Evolutionary conservation across 768 basidiomycete genomes (phyloP).

Genomic region (Russula sp.): DNA sequence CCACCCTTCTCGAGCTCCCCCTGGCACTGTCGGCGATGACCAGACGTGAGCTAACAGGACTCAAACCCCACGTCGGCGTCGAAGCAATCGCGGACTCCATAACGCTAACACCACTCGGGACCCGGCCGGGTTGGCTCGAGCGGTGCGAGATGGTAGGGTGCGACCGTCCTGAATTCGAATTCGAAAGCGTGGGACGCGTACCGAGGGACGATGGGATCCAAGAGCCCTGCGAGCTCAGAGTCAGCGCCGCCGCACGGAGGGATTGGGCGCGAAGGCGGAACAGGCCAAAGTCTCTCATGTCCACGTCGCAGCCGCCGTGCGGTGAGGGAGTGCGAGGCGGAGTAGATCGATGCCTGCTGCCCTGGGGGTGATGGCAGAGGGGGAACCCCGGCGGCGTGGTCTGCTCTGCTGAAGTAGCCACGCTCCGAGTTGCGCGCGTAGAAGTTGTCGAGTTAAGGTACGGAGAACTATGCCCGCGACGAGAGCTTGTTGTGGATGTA

Average conservation of each 20-base stretch:
- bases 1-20: constrained; percentile 38
- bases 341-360: constrained; percentile 30
- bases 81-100: constrained; percentile 32
- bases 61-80: constrained; percentile 31
- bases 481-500: constrained; percentile 52
- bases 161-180: constrained; percentile 46
- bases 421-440: constrained; percentile 36
- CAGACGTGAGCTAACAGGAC: constrained; percentile 40
- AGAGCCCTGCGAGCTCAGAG: constrained; percentile 60
- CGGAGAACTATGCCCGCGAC: constrained; percentile 42
- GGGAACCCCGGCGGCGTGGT: constrained; percentile 45
- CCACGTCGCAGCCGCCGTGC: constrained; percentile 36
- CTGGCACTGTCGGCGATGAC: constrained; percentile 50
- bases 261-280: constrained; percentile 49
- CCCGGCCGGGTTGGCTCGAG: constrained; percentile 25
- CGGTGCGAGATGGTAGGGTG: constrained; percentile 41
- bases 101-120: constrained; percentile 18
- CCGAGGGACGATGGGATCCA: constrained; percentile 64
- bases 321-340: constrained; percentile 49
- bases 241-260: constrained; percentile 36
- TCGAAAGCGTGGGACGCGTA: constrained; percentile 44
- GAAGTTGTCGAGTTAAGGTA: constrained; percentile 72
- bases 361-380: constrained; percentile 40
- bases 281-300: constrained; percentile 45
- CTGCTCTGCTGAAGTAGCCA: constrained; percentile 26